Percentiles rank a stretch among this genome's conserved stretches.
phyloP scores from a whole-genome alignment of 225 moss, liverwort and hornwort species.

The Thuidium tamariscinum region DNA sequence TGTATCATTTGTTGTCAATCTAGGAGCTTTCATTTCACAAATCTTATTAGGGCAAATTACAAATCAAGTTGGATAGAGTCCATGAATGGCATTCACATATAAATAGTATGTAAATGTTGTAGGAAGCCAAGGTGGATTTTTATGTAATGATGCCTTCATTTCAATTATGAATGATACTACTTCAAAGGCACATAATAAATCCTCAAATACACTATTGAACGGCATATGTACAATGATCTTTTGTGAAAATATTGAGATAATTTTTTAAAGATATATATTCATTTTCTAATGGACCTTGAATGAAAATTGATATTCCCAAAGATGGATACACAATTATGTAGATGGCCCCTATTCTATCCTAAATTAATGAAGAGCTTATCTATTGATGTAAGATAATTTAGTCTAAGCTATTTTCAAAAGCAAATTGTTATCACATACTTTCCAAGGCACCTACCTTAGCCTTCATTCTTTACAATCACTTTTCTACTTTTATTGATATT shows the following conservation, averaged over 20 bases:
- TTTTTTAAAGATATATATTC: too few relatives aligned
- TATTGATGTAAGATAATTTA: neutral
- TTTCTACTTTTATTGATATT: too few relatives aligned
- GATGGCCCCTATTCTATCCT: neutral
- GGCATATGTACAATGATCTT: neutral
- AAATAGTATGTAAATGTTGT: neutral
- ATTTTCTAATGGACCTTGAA: too few relatives aligned
- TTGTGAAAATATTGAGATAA: neutral
- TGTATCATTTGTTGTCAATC: too few relatives aligned
- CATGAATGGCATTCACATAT: neutral
- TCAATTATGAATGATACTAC: neutral
- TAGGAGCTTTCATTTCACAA: too few relatives aligned
- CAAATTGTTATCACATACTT: neutral
- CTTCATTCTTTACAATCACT: too few relatives aligned
- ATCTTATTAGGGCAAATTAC: too few relatives aligned
- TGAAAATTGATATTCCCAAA: neutral
- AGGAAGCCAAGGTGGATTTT: neutral
- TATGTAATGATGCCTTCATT: fast-evolving
- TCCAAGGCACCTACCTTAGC: fast-evolving
- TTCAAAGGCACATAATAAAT: too few relatives aligned
- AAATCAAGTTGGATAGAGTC: neutral
- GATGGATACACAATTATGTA: too few relatives aligned
- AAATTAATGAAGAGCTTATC: neutral
- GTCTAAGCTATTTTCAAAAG: neutral
- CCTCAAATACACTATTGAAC: neutral